phyloP scores from a whole-genome alignment of 2,329 filamentous ascomycete genomes.

The Alternaria arbusti region DNA sequence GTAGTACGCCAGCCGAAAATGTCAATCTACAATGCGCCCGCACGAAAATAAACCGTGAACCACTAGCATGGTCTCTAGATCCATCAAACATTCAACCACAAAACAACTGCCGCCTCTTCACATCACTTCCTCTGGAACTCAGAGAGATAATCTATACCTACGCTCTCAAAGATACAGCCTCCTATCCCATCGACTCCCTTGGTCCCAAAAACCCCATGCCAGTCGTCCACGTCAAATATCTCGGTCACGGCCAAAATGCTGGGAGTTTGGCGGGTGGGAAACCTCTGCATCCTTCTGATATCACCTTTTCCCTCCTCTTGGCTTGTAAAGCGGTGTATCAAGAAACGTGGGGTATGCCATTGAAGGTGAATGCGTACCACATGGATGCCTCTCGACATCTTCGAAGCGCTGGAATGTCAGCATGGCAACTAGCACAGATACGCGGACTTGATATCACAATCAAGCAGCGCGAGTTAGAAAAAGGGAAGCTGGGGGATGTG shows the following conservation, averaged over 20 bases:
- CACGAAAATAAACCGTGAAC: conserved; percentile 8
- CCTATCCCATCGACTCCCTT: conserved; percentile 3
- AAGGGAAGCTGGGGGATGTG: neutral
- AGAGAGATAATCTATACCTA: conserved; percentile 24
- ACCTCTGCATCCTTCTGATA: conserved; percentile 3
- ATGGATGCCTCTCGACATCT: neutral
- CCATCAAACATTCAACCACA: conserved; percentile 5
- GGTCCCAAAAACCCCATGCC: neutral
- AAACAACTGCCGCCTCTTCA: conserved; percentile 15
- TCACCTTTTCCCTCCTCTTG: conserved; percentile 16
- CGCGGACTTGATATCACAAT: conserved; percentile 23
- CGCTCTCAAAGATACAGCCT: conserved; percentile 15
- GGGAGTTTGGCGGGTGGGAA: neutral
- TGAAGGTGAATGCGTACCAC: conserved; percentile 17
- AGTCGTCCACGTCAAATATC: neutral
- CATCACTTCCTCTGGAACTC: conserved; percentile 21
- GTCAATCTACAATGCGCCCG: neutral
- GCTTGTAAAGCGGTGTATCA: conserved; percentile 30
- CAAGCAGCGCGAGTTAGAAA: conserved; percentile 15
- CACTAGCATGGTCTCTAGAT: conserved; percentile 25
- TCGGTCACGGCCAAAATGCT: neutral
- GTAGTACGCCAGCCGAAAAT: neutral
- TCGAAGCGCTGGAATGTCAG: neutral
- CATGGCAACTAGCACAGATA: conserved; percentile 26
- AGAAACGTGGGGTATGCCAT: conserved; percentile 24